Evolutionary conservation across 495 filamentous ascomycete genomes (phyloP), one percentile per base, ranked within the genome.

Genomic region (Xylaria flabelliformis): DNA sequence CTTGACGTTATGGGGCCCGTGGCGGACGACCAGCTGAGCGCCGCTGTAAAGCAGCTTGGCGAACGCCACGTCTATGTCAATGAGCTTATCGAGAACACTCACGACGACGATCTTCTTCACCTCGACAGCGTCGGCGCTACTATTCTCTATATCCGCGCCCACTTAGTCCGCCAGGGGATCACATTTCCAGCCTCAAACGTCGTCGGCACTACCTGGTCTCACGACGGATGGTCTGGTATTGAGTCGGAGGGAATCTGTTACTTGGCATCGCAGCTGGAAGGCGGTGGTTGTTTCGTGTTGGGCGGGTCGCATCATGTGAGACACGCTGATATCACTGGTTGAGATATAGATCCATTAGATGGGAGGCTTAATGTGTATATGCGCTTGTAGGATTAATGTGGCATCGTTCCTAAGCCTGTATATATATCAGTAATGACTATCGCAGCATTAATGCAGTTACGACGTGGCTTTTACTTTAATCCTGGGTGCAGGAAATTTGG

Each of bases 1-100:
- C 78, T 81, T 36, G 68, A 80, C 3, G 79, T 74, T 24, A 78
- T 84, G 64, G 82, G 84, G 50, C 75, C 75, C 4, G 80, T 87
- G 34, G 77, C 84, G 24, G 77, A 80, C 15, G 79, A 76, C 46
- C 80, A 83, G 17, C 68, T 87, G 26, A 77, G 82, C 24, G 75
- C 72, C 0, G 77, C 86, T 19, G 84, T 84, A 15, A 73, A 81
- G 0, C 77, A 75, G 15, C 74, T 86, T 3, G 59, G 69, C 61
- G 69, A 74, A 41, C 71, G 66, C 8, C 67, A 72, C 32, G 51
- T 71, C 4, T 74, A 76, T 26, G 26, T 76, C 0, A 68, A 69
- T 65, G 74, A 74, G 42, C 55, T 76, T 3, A 74, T 73, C 72
- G 72, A 76, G 50, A 73, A 71, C 17, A 72, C 74, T 0, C 67